Evolutionary conservation across 1,139 yeast genomes (phyloP), one percentile per base, ranked within the genome.

Genomic region (Hyphopichia fennica): DNA sequence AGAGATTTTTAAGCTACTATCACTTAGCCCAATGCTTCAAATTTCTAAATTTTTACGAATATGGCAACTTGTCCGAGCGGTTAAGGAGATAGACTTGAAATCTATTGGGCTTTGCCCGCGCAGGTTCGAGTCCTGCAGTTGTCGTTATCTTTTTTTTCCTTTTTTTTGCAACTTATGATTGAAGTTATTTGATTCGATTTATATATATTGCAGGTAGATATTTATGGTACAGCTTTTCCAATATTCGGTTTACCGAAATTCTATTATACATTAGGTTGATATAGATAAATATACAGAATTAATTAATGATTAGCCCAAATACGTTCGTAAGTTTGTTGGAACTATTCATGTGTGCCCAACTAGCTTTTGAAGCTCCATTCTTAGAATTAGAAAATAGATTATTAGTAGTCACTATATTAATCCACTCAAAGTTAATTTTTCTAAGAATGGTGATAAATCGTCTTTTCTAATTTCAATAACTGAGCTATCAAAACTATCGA

Each of bases 401-500:
- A 10, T 22, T 10, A 22, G n/a, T n/a, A n/a, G n/a, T n/a, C n/a
- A n/a, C 22, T 25, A 38, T 16, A 69, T 57, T 42, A 69, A 54
- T 14, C 75, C 75, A 56, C 75, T 69, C 31, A 72, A 60, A 4
- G 79, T 74, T 41, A 93, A 69, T 44, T 82, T 82, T 60, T 93
- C 99, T 50, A 93, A 68, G 57, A 93, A 93, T 35, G 96, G 89
- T 3, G 90, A 75, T 51, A 93, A 70, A 58, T 95, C 99, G 42
- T 90, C 96, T 57, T 84, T 85, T 45, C 89, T 69, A 38, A 95
- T 84, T 63, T 93, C 98, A 35, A 95, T 89, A 30, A 93, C 88
- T 2, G 97, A 84, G 48, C 96, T 87, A 57, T 93, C 98, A 63
- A 93, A 93, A 54, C 96, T 89, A 62, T 95, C 98, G 47, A 93